A percentile compares a stretch with the other conserved stretches of the same genome.
Conservation (phyloP, 2,329 filamentous ascomycete genomes). For the Mycogone perniciosa region DNA sequence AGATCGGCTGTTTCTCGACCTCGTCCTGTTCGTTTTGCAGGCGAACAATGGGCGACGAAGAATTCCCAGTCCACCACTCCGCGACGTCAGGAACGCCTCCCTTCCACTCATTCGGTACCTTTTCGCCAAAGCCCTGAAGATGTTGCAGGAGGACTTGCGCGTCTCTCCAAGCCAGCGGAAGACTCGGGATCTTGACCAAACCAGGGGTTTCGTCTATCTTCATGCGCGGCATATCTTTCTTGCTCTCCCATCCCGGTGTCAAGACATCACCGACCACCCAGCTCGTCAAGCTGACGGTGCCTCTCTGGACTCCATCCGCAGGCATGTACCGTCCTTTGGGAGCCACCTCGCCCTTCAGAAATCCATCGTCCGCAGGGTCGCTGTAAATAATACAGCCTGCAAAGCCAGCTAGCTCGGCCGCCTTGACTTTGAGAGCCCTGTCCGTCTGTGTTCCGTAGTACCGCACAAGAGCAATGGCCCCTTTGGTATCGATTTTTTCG, state of each 20-base stretch:
- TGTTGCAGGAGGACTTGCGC: constrained; percentile 72
- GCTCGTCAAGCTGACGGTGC: constrained; percentile 70
- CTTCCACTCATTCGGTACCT: constrained; percentile 63
- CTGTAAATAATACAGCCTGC: constrained; percentile 87
- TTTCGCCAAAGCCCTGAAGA: constrained; percentile 67
- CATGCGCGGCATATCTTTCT: constrained; percentile 57
- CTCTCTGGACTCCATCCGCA: constrained; percentile 74
- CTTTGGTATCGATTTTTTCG: constrained; percentile 65
- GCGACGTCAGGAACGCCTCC: constrained; percentile 69
- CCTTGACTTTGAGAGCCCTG: constrained; percentile 76
- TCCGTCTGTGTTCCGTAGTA: constrained; percentile 71
- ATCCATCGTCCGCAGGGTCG: constrained; percentile 81
- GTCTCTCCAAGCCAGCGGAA: constrained; percentile 86
- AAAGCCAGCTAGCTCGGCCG: constrained; percentile 80
- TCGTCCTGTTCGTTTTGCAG: constrained; percentile 86
- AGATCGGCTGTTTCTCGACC: constrained; percentile 73
- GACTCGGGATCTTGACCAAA: constrained; percentile 76
- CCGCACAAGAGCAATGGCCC: constrained; percentile 77
- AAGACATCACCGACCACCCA: constrained; percentile 88
- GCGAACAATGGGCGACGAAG: constrained; percentile 67
- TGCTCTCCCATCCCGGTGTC: constrained; percentile 79
- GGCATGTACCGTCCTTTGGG: constrained; percentile 78
- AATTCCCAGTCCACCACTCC: constrained; percentile 81
- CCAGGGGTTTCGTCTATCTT: constrained; percentile 63
- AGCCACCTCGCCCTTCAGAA: constrained; percentile 62